These are phyloP conservation scores for Tolypocladium cylindrosporum DNA, from an alignment of 2,329 filamentous ascomycete genomes.

Conservation along the genomic window DNA sequence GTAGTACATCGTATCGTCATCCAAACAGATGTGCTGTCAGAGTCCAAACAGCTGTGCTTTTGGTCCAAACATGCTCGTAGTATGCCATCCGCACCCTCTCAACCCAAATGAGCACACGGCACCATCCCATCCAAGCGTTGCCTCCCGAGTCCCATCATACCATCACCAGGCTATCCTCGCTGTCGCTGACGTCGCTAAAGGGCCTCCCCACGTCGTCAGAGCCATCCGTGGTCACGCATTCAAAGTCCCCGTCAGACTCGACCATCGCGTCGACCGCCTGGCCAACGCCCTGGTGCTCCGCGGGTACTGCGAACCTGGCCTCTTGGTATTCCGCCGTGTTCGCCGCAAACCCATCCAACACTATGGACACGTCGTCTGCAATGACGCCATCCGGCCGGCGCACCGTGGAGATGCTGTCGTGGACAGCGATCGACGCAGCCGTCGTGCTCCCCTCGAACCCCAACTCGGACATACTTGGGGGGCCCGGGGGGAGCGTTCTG, in stretches of 20 bases:
- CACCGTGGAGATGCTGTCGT: slow-evolving; percentile 29
- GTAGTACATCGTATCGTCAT: not conserved
- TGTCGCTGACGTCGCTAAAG: slow-evolving; percentile 6
- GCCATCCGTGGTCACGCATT: not conserved
- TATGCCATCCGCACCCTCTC: not conserved
- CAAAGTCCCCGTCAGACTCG: slow-evolving; percentile 7
- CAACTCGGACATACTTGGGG: slow-evolving; percentile 23
- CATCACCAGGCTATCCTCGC: slow-evolving; percentile 6
- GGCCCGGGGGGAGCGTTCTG: slow-evolving; percentile 21
- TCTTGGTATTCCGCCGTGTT: slow-evolving; percentile 21
- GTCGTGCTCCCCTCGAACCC: slow-evolving; percentile 21
- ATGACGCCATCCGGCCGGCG: slow-evolving; percentile 20
- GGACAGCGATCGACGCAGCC: slow-evolving; percentile 24
- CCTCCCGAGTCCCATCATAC: not conserved
- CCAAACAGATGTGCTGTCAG: not conserved
- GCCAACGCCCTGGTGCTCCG: slow-evolving; percentile 15
- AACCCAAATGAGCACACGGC: too few species aligned
- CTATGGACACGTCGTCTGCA: slow-evolving; percentile 20
- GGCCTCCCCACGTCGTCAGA: slow-evolving; percentile 1
- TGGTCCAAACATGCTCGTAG: not conserved
- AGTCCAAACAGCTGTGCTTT: not conserved
- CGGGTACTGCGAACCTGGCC: slow-evolving; percentile 23
- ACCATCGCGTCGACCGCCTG: slow-evolving; percentile 13
- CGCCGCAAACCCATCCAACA: slow-evolving; percentile 24
- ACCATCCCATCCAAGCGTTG: too few species aligned